phyloP scores from a whole-genome alignment of 192 early-diverging fungal genomes.

The Spinellus fusiger region DNA sequence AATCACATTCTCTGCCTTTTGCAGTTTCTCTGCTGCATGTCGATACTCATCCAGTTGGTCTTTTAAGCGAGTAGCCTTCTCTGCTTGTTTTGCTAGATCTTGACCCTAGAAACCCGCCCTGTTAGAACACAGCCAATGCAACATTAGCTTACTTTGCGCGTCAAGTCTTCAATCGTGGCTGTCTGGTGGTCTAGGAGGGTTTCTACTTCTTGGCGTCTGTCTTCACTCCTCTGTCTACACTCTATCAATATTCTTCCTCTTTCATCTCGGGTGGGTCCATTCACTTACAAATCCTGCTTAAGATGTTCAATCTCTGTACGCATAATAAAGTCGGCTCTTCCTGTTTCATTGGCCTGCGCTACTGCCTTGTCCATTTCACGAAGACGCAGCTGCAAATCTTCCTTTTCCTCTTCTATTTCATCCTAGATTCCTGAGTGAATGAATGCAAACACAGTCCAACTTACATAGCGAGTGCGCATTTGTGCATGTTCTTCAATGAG shows the following conservation, averaged over 20 bases:
- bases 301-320: conserved; percentile 82
- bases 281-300: conserved; percentile 72
- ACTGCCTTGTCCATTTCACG: conserved; percentile 74
- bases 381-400: conserved; percentile 66
- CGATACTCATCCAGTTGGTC: conserved; percentile 91
- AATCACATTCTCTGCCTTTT: conserved; percentile 89
- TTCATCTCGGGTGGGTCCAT: background rate
- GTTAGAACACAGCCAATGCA: background rate
- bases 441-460: conserved; percentile 1
- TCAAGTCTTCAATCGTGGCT: conserved; percentile 59
- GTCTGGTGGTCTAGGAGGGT: conserved; percentile 52
- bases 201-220: conserved; percentile 64
- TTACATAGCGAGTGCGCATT: conserved; percentile 37
- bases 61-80: conserved; percentile 65
- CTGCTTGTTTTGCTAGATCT: conserved; percentile 55
- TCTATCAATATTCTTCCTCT: background rate
- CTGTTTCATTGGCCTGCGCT: conserved; percentile 64
- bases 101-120: conserved; percentile 30
- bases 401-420: conserved; percentile 63
- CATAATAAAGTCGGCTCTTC: conserved; percentile 79
- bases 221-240: conserved; percentile 71
- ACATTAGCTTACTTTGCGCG: conserved; percentile 41
- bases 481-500: conserved; percentile 47
- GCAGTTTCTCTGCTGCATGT: conserved; percentile 84
- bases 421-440: conserved; percentile 42